These are phyloP conservation scores for Aureobasidium uvarum DNA, from an alignment of 2,329 filamentous ascomycete genomes.

Conservation along the genomic window DNA sequence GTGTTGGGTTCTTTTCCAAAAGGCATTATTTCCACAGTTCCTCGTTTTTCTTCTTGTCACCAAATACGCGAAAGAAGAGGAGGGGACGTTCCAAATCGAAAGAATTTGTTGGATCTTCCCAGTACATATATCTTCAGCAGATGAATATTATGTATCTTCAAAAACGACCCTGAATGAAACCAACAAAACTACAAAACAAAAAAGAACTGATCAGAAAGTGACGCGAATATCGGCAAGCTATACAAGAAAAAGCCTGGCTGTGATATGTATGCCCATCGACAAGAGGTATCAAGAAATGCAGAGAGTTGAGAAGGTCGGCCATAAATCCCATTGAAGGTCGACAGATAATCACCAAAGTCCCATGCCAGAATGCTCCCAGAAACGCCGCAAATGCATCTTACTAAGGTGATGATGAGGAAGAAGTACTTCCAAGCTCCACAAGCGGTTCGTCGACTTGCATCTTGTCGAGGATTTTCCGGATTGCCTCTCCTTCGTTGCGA, in stretches of 20 bases:
- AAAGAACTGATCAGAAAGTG: no score
- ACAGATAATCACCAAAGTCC: background rate
- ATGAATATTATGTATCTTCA: constrained; percentile 14
- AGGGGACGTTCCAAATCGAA: background rate
- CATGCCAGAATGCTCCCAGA: background rate
- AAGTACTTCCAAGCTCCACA: background rate
- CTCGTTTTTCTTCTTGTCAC: background rate
- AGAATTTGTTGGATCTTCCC: background rate
- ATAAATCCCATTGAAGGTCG: background rate
- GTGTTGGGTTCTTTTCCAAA: constrained; percentile 14
- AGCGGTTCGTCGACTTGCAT: constrained; percentile 38
- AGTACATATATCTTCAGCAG: constrained; percentile 16
- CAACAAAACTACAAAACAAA: background rate
- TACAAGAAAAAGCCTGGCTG: constrained; percentile 3
- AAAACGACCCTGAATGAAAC: constrained; percentile 4
- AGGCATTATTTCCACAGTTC: constrained; percentile 17
- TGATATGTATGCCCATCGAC: constrained; percentile 1
- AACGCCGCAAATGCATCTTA: constrained; percentile 5
- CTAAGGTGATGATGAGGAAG: constrained; percentile 15
- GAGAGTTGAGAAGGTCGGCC: constrained; percentile 5
- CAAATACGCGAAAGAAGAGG: background rate
- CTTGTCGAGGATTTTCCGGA: constrained; percentile 44
- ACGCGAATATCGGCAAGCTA: background rate
- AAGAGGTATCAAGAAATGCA: constrained; percentile 15
- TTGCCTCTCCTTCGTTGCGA: constrained; percentile 41